A percentile compares a stretch with the other conserved stretches of the same genome.
These are phyloP conservation scores for Wallacemonas sp. DNA, from an alignment of 208 protist genomes.

Conservation along the genomic window DNA sequence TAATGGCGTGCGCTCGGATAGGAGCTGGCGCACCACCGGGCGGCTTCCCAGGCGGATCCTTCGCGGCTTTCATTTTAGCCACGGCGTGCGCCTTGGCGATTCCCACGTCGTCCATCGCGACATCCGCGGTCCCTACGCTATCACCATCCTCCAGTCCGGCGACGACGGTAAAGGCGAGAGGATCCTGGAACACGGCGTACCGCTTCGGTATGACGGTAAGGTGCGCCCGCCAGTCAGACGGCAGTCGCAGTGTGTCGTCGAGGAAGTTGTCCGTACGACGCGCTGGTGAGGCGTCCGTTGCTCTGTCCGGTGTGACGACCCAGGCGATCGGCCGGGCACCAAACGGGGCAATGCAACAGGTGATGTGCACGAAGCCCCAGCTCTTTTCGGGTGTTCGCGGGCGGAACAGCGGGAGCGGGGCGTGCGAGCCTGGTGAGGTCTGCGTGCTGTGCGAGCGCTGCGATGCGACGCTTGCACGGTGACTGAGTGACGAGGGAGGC, in stretches of 20 bases:
- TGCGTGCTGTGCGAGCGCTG: constrained; percentile 5
- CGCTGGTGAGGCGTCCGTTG: background rate
- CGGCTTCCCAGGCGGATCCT: background rate
- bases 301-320: constrained; percentile 25
- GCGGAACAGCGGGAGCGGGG: constrained; percentile 4
- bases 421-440: background rate
- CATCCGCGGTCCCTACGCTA: background rate
- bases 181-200: constrained; percentile 9
- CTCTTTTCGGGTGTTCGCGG: background rate
- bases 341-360: constrained; percentile 38
- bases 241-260: constrained; percentile 4
- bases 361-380: constrained; percentile 7
- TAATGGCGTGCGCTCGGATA: no score
- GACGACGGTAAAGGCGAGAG: background rate
- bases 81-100: background rate
- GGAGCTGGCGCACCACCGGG: no score
- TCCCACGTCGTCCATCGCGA: background rate
- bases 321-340: constrained; percentile 55
- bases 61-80: background rate
- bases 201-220: constrained; percentile 11
- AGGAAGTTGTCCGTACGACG: background rate
- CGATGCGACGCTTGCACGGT: constrained; percentile 8
- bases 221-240: background rate
- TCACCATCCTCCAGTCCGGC: background rate
- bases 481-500: background rate